Evolutionary conservation across 2,329 filamentous ascomycete genomes (phyloP).

Genomic region (Alternaria sp.): DNA sequence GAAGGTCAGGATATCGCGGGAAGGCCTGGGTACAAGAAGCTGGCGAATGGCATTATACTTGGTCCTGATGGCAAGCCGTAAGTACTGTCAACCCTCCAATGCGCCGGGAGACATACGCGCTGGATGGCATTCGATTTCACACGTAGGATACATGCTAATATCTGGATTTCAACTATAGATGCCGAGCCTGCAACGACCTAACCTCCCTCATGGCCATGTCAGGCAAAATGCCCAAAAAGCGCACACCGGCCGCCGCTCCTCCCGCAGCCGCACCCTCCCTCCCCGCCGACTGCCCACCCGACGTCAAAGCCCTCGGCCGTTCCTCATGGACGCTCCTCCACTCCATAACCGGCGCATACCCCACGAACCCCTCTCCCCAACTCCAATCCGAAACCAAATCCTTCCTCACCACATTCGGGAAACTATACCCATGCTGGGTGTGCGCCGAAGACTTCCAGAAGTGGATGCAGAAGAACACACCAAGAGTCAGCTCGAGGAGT

Average conservation of each 20-base stretch:
- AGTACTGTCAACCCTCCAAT: slow-evolving; percentile 46
- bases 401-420: slow-evolving; percentile 82
- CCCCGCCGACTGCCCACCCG: slow-evolving; percentile 79
- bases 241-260: slow-evolving; percentile 38
- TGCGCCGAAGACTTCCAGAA: slow-evolving; percentile 90
- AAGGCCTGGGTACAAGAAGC: slow-evolving; percentile 55
- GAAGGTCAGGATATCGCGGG: slow-evolving; percentile 35
- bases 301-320: slow-evolving; percentile 85
- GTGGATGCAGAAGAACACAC: slow-evolving; percentile 77
- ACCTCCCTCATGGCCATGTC: slow-evolving; percentile 66
- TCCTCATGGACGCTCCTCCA: slow-evolving; percentile 94
- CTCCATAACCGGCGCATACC: slow-evolving; percentile 87
- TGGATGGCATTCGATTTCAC: no score
- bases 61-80: slow-evolving; percentile 86
- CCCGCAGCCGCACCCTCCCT: slow-evolving; percentile 43
- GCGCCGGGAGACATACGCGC: slow-evolving; percentile 15
- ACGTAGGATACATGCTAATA: no score
- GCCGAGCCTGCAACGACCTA: slow-evolving; percentile 72
- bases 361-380: slow-evolving; percentile 67
- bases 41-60: slow-evolving; percentile 75
- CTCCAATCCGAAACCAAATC: slow-evolving; percentile 78
- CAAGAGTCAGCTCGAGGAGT: slow-evolving; percentile 63
- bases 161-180: slow-evolving; percentile 55
- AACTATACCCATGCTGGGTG: slow-evolving; percentile 92
- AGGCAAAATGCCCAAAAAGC: slow-evolving; percentile 40